Conservation (phyloP, 208 protist species). For the Porcisia hertigi region DNA sequence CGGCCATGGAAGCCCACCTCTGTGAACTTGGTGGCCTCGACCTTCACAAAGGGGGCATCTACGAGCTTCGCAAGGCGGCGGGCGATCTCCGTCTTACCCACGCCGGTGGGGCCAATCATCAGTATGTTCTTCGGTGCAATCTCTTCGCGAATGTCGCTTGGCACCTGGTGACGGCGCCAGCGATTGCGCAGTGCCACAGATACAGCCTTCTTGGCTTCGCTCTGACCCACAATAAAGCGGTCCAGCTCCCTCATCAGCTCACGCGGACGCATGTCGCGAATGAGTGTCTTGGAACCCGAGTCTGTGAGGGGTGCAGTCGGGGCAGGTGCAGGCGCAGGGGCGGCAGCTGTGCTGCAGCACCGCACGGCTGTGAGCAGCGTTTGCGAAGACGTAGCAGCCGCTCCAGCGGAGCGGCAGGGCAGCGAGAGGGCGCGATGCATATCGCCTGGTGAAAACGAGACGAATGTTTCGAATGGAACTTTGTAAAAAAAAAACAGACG, state of each 20-base stretch:
- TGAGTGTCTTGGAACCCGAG: conserved; percentile 40
- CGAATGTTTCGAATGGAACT: no score
- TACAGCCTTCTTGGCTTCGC: conserved; percentile 97
- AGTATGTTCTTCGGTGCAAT: conserved; percentile 95
- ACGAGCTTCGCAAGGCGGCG: conserved; percentile 96
- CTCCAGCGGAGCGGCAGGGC: neutral
- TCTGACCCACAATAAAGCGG: conserved; percentile 97
- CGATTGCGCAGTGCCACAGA: conserved; percentile 96
- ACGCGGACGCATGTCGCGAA: conserved; percentile 90
- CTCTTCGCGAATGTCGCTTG: conserved; percentile 88
- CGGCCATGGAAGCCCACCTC: conserved; percentile 97
- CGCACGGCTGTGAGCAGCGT: conserved; percentile 26
- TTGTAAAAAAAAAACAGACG: neutral
- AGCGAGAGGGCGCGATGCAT: conserved; percentile 23
- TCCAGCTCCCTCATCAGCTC: conserved; percentile 96
- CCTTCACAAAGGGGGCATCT: conserved; percentile 98
- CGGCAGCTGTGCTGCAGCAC: conserved; percentile 57
- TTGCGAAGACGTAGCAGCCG: neutral
- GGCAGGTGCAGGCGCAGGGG: conserved; percentile 35
- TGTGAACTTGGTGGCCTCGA: conserved; percentile 99
- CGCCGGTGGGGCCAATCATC: conserved; percentile 94
- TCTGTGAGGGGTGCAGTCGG: conserved; percentile 25
- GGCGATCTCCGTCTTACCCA: conserved; percentile 97
- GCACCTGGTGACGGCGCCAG: conserved; percentile 93
- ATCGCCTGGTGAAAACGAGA: neutral